phyloP scores from a whole-genome alignment of 768 basidiomycete species.

The Neoboletus subvelutipes region DNA sequence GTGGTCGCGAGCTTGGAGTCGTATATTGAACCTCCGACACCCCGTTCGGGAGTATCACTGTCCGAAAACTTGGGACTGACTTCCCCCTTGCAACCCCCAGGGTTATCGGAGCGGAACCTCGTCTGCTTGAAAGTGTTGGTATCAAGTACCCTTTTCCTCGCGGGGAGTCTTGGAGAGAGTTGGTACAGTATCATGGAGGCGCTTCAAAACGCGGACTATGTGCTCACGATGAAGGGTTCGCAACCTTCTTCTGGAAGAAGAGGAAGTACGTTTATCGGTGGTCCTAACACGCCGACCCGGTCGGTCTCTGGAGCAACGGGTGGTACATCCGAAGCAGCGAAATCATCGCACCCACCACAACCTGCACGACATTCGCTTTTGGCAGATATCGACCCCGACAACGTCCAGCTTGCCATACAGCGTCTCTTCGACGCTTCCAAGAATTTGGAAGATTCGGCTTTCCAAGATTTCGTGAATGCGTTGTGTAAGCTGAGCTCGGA shows the following conservation, averaged over 20 bases:
- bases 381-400: constrained; percentile 72
- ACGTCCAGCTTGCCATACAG: constrained; percentile 71
- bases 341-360: constrained; percentile 22
- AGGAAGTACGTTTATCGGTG: constrained; percentile 35
- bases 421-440: constrained; percentile 85
- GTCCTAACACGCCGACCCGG: constrained; percentile 38
- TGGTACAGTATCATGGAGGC: constrained; percentile 93
- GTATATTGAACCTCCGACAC: constrained; percentile 51
- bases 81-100: constrained; percentile 55
- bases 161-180: constrained; percentile 81
- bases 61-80: constrained; percentile 70
- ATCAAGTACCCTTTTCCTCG: constrained; percentile 73
- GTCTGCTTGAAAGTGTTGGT: constrained; percentile 86
- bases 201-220: constrained; percentile 93
- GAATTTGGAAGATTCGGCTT: constrained; percentile 79
- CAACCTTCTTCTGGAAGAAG: constrained; percentile 32
- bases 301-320: constrained; percentile 35
- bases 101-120: constrained; percentile 85
- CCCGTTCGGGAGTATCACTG: constrained; percentile 55
- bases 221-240: constrained; percentile 64
- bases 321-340: constrained; percentile 13
- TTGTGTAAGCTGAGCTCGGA: constrained; percentile 85
- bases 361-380: constrained; percentile 57
- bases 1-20: constrained; percentile 85
- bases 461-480: constrained; percentile 72